Evolutionary conservation across 2,329 filamentous ascomycete species (phyloP).

Genomic region (Fusarium sacchari): DNA sequence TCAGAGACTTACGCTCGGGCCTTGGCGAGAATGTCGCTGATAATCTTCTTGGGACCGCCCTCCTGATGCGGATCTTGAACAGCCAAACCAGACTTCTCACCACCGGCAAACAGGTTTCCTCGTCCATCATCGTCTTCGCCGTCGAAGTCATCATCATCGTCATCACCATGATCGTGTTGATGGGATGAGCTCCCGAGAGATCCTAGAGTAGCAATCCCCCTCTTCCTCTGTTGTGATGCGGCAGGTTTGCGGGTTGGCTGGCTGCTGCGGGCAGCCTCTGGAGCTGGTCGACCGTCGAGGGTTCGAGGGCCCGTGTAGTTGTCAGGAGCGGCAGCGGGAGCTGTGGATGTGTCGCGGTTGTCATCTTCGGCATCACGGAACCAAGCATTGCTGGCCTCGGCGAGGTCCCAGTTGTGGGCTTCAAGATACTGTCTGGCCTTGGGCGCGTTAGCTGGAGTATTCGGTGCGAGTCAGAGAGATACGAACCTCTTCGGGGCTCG

Average conservation of each 20-base stretch:
- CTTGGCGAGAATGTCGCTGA: slow-evolving; percentile 72
- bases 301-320: slow-evolving; percentile 70
- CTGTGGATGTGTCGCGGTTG: slow-evolving; percentile 55
- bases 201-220: slow-evolving; percentile 69
- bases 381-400: slow-evolving; percentile 69
- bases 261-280: slow-evolving; percentile 49
- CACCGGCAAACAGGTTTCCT: slow-evolving; percentile 81
- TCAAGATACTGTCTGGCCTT: slow-evolving; percentile 76
- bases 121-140: slow-evolving; percentile 67
- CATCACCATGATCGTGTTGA: slow-evolving; percentile 65
- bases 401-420: slow-evolving; percentile 73
- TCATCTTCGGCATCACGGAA: slow-evolving; percentile 64
- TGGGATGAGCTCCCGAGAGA: slow-evolving; percentile 61
- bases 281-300: slow-evolving; percentile 69
- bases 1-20: slow-evolving; percentile 64
- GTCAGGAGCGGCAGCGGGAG: slow-evolving; percentile 48
- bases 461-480: accelerated
- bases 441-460: neutral
- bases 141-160: slow-evolving; percentile 67
- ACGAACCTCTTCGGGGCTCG: slow-evolving; percentile 44
- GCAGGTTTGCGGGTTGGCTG: slow-evolving; percentile 50
- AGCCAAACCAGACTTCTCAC: slow-evolving; percentile 81
- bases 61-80: slow-evolving; percentile 69
- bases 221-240: slow-evolving; percentile 60
- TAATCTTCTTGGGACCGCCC: slow-evolving; percentile 63